These are phyloP conservation scores for Raffaelea ambrosiae DNA, from an alignment of 2,329 filamentous ascomycete species.

Conservation along the genomic window DNA sequence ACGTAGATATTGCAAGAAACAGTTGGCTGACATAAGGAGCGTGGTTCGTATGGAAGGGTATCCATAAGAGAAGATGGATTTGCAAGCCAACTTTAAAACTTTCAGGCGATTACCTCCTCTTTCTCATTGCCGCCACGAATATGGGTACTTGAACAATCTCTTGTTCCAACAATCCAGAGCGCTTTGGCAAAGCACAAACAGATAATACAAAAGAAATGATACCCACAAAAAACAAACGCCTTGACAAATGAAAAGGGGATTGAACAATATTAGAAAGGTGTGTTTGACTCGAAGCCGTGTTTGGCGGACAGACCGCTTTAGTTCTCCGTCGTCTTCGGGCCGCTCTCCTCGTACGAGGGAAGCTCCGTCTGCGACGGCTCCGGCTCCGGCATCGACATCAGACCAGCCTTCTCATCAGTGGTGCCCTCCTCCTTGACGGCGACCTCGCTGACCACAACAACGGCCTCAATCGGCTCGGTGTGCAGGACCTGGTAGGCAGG, in stretches of 20 bases:
- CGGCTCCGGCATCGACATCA: slow-evolving; percentile 30
- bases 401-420: slow-evolving; percentile 39
- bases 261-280: background rate
- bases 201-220: background rate
- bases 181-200: too few relatives aligned
- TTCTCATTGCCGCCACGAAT: too few relatives aligned
- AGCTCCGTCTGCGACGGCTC: slow-evolving; percentile 16
- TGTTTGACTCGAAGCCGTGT: too few relatives aligned
- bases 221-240: background rate
- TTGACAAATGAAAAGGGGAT: background rate
- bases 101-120: too few relatives aligned
- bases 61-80: too few relatives aligned
- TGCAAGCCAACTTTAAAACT: too few relatives aligned
- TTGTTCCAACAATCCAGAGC: too few relatives aligned
- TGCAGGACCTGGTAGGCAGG: background rate
- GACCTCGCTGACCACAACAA: slow-evolving; percentile 20
- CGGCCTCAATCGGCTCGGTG: background rate
- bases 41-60: too few relatives aligned
- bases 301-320: too few relatives aligned
- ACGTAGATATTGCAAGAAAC: too few relatives aligned
- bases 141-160: too few relatives aligned
- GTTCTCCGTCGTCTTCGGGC: slow-evolving; percentile 12
- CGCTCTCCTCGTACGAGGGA: slow-evolving; percentile 17
- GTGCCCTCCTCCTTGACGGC: slow-evolving; percentile 25
- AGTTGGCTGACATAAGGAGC: too few relatives aligned